These are phyloP conservation scores for Pecoramyces ruminantium DNA, from an alignment of 192 early-diverging fungal species.

Conservation along the genomic window DNA sequence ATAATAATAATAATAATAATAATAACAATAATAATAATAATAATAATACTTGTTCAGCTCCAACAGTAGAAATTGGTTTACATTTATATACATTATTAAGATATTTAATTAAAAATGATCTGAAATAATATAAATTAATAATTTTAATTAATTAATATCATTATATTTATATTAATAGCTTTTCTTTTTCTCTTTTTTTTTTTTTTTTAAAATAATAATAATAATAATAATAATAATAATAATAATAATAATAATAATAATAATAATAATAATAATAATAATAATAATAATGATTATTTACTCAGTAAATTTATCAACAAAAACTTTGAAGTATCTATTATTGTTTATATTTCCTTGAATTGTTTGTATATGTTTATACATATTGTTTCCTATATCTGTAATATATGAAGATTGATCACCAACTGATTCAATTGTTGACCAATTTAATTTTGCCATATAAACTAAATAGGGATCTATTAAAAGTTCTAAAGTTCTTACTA, in stretches of 20 bases:
- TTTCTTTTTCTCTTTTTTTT: no score
- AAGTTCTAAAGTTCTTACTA: conserved; percentile 50
- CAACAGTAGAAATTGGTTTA: conserved; percentile 75
- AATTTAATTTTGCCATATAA: conserved; percentile 56
- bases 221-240: no score
- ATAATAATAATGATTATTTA: conserved; percentile 15
- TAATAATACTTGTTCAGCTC: conserved; percentile 88
- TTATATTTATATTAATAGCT: no score
- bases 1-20: no score
- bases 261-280: no score
- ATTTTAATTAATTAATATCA: no score
- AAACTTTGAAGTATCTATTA: conserved; percentile 64
- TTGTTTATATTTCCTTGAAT: conserved; percentile 46
- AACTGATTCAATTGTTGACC: conserved; percentile 67
- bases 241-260: no score
- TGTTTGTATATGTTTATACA: conserved; percentile 31
- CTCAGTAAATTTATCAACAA: conserved; percentile 86
- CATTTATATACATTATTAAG: conserved; percentile 53
- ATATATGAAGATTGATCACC: conserved; percentile 91
- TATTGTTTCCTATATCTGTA: conserved; percentile 33
- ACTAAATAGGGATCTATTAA: conserved; percentile 50
- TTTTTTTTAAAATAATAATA: no score
- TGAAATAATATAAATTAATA: no score
- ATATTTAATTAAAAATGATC: conserved; percentile 53
- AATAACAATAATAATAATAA: no score